Conservation (phyloP, 1,139 yeast species). For the Casaregolazyma lundiana region DNA sequence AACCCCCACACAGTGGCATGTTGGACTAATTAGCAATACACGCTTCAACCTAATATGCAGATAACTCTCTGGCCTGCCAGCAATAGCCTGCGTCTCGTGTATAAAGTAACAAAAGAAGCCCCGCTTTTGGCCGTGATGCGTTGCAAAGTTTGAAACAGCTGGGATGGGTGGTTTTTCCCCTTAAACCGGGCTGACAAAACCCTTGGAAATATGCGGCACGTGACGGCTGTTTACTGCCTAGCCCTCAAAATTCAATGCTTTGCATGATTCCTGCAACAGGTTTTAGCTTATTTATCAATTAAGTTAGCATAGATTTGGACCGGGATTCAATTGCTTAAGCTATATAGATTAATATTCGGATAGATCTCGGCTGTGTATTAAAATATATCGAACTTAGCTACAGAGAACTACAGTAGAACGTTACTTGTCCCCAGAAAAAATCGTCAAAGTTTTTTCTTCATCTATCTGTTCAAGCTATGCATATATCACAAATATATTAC, state of each 20-base stretch:
- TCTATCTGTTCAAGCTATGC: not conserved
- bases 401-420: not conserved
- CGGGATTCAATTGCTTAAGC: too few relatives aligned
- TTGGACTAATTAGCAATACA: not conserved
- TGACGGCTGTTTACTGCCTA: too few relatives aligned
- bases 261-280: too few relatives aligned
- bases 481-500: not conserved
- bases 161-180: not conserved
- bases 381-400: too few relatives aligned
- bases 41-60: not conserved
- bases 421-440: not conserved
- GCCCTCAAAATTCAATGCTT: too few relatives aligned
- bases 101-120: not conserved
- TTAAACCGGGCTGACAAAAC: not conserved
- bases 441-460: not conserved
- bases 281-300: too few relatives aligned
- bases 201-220: too few relatives aligned
- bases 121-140: not conserved
- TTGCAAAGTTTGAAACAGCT: too few relatives aligned
- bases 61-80: not conserved
- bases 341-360: too few relatives aligned
- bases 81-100: not conserved
- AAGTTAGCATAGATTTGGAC: too few relatives aligned
- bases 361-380: too few relatives aligned
- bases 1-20: slow-evolving; percentile 70